A percentile compares a stretch with the other conserved stretches of the same genome.
phyloP scores from a whole-genome alignment of 371 early-diverging fungal species.

The Entomophthora muscae region DNA sequence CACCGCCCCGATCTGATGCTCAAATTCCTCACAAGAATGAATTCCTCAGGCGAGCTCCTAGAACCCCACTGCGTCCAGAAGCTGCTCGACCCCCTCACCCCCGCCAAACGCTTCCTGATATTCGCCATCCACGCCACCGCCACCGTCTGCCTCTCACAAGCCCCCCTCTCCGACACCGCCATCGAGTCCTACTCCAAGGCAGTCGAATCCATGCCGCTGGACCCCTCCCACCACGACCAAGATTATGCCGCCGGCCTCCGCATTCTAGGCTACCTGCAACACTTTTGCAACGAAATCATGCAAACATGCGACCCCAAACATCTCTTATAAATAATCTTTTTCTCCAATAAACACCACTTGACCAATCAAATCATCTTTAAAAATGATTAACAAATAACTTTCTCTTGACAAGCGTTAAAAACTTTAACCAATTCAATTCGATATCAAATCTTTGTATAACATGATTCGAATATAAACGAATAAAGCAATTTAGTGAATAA shows the following conservation, averaged over 20 bases:
- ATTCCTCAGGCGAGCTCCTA: not conserved
- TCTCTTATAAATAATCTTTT: not conserved
- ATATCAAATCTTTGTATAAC: too few species aligned
- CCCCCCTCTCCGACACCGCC: not conserved
- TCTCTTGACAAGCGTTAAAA: too few species aligned
- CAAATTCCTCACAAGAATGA: not conserved
- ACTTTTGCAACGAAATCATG: not conserved
- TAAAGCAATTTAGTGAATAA: too few species aligned
- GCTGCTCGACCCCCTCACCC: not conserved
- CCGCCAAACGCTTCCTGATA: not conserved
- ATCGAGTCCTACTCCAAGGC: not conserved
- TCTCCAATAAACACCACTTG: not conserved
- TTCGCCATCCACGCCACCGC: not conserved
- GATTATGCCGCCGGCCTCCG: not conserved
- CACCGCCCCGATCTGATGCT: not conserved
- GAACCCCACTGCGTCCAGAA: not conserved
- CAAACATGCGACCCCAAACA: not conserved
- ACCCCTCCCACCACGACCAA: not conserved
- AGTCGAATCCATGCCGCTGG: not conserved
- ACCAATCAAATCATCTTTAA: too few species aligned
- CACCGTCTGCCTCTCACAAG: not conserved
- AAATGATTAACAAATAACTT: too few species aligned
- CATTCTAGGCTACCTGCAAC: not conserved
- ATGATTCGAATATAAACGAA: too few species aligned
- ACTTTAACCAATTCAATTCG: too few species aligned